Base-by-base conservation (phyloP, 441 rosid genomes). In the Pelargonium fulgidum region DNA sequence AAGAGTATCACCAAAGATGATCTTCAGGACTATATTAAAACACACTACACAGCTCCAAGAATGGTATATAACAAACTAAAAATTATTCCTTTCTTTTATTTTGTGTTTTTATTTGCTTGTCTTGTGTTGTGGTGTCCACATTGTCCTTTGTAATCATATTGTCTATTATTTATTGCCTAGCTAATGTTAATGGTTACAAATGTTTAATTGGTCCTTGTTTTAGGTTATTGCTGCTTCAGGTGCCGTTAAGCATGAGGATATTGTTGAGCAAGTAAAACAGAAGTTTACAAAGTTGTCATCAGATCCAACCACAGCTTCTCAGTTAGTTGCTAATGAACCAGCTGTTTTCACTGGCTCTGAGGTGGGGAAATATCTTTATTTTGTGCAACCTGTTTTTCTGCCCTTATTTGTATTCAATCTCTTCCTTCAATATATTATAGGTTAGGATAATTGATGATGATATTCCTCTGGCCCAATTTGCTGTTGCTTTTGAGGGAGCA, bases 1-100 rank as follows among this genome's bases (percentile, higher is more conserved):
- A 83, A 68, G 82, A 81, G 98, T 5, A 95, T 95, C 66, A 85
- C 96, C 65, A 89, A 84, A 75, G 86, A 77, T 66, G 82, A 95
- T 78, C 92, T 95, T 47, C 89, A 87, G 81, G 85, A 80, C 79
- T 95, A 95, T 73, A 92, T 95, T 62, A 82, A 85, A 70, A 89
- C 98, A 39, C 99, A 95, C 79, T 95, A 95, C 77, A 88, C 99
- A n/a, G 99, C 99, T 77, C 96, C 99, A 41, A 88, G 99, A 79
- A 92, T 92, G 98, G 98, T 58, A 58, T 20, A 2, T 58, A 58
- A 9, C 62, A 20, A 9, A 58, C 22, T 58, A 20, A 39, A 39
- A 33, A 33, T 33, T 33, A 24, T 24, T 24, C 29, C 29, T 6
- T 39, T 39, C 8, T 39, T 6, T 39, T 39, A 9, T 39, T 6